Evolutionary conservation across 1,139 yeast species (phyloP).

Genomic region (Meyerozyma elateridarum): DNA sequence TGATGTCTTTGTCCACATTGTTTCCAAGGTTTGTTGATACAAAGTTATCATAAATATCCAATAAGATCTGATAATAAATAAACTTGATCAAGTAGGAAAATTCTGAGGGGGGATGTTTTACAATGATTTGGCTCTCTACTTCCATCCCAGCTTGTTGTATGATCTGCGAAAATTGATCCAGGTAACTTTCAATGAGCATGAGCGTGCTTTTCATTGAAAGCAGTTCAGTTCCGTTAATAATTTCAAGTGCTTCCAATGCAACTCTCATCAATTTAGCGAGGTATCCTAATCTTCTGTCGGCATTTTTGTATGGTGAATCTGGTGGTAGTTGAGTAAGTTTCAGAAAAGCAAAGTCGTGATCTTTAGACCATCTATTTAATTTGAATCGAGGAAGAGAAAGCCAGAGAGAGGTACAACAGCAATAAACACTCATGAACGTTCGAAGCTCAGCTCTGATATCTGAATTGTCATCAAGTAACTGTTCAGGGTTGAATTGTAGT

Average conservation of each 20-base stretch:
- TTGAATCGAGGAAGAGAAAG: constrained; percentile 47
- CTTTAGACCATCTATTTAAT: constrained; percentile 43
- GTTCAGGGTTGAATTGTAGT: constrained; percentile 15
- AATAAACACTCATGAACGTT: constrained; percentile 42
- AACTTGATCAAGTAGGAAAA: constrained; percentile 30
- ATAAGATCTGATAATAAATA: constrained; percentile 43
- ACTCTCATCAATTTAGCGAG: constrained; percentile 35
- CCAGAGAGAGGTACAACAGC: constrained; percentile 47
- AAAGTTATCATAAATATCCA: constrained; percentile 45
- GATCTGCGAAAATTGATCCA: neutral
- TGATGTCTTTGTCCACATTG: constrained; percentile 1
- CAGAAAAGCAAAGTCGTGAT: constrained; percentile 34
- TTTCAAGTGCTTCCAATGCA: constrained; percentile 42
- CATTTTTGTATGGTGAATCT: constrained; percentile 17
- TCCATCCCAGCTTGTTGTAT: neutral
- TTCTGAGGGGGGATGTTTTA: constrained; percentile 14
- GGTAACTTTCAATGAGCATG: neutral
- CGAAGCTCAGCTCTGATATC: constrained; percentile 37
- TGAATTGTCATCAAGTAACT: constrained; percentile 20
- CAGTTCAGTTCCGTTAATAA: constrained; percentile 15
- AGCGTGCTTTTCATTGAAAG: neutral
- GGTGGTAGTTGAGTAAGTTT: constrained; percentile 28
- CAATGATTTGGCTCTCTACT: neutral
- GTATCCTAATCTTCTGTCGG: constrained; percentile 35
- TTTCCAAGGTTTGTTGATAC: constrained; percentile 9